Percentiles rank a stretch among this genome's conserved stretches.
Conservation (phyloP, 148 eudicot genomes). For the Tetragonia tetragonoides region DNA sequence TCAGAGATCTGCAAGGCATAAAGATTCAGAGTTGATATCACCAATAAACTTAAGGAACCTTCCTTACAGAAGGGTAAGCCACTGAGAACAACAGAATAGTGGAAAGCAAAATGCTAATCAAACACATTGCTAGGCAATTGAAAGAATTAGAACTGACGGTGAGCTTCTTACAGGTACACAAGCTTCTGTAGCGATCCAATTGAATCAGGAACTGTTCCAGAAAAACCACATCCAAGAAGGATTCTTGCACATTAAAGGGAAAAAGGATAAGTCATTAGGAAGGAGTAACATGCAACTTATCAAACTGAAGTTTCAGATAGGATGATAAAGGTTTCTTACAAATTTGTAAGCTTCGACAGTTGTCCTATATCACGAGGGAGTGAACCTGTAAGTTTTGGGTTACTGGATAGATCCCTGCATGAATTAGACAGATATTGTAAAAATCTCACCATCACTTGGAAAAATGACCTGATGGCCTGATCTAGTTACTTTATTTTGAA, state of each 20-base stretch:
- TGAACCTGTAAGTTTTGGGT: constrained; percentile 58
- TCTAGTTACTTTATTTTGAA: neutral
- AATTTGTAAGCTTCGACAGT: constrained; percentile 44
- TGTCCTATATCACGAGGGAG: constrained; percentile 67
- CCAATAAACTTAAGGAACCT: neutral
- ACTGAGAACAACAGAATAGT: neutral
- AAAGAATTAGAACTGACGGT: neutral
- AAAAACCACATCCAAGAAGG: constrained; percentile 74
- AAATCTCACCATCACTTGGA: neutral
- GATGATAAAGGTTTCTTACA: constrained; percentile 49
- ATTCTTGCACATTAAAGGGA: constrained; percentile 39
- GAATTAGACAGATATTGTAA: constrained; percentile 4
- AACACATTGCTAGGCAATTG: neutral
- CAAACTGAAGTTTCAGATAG: neutral
- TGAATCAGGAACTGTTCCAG: constrained; percentile 68
- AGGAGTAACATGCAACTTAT: constrained; percentile 1
- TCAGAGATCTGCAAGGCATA: constrained; percentile 59
- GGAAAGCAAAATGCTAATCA: neutral
- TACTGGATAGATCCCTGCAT: constrained; percentile 85
- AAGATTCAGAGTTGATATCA: neutral
- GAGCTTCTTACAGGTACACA: constrained; percentile 54
- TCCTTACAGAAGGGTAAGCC: neutral
- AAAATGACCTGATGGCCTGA: neutral
- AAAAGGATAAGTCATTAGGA: neutral
- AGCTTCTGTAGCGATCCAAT: constrained; percentile 70